Evolutionary conservation across 2,329 filamentous ascomycete genomes (phyloP).

Genomic region (Pseudohalonectria lignicola): DNA sequence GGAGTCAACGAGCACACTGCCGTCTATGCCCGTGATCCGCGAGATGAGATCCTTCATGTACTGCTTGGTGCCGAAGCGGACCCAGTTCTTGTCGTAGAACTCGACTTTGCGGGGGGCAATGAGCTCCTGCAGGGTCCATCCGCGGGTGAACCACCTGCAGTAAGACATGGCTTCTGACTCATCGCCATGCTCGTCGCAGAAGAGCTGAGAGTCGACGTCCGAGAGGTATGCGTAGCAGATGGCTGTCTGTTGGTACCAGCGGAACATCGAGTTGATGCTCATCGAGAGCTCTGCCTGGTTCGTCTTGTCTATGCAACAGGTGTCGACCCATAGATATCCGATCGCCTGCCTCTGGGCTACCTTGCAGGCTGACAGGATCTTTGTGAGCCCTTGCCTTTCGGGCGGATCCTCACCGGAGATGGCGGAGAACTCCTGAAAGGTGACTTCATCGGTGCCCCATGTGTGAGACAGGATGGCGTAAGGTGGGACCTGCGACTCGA

Average conservation of each 20-base stretch:
- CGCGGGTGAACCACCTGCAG: slow-evolving; percentile 7
- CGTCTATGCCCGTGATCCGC: slow-evolving; percentile 7
- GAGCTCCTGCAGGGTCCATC: too few relatives aligned
- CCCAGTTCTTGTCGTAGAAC: slow-evolving; percentile 13
- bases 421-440: too few relatives aligned
- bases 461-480: too few relatives aligned
- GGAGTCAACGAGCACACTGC: slow-evolving; percentile 5
- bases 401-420: too few relatives aligned
- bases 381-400: too few relatives aligned
- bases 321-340: slow-evolving; percentile 7
- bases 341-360: too few relatives aligned
- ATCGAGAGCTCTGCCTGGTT: slow-evolving; percentile 3
- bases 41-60: slow-evolving; percentile 5
- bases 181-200: not conserved
- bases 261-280: slow-evolving; percentile 7
- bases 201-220: slow-evolving; percentile 4
- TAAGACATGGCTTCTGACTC: not conserved
- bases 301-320: slow-evolving; percentile 7
- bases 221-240: slow-evolving; percentile 7
- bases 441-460: too few relatives aligned
- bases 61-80: slow-evolving; percentile 12
- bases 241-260: slow-evolving; percentile 3
- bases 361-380: too few relatives aligned
- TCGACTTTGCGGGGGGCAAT: slow-evolving; percentile 14
- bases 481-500: too few relatives aligned